Conservation (phyloP, 441 rosid genomes). For the Aquilaria agallochum region DNA sequence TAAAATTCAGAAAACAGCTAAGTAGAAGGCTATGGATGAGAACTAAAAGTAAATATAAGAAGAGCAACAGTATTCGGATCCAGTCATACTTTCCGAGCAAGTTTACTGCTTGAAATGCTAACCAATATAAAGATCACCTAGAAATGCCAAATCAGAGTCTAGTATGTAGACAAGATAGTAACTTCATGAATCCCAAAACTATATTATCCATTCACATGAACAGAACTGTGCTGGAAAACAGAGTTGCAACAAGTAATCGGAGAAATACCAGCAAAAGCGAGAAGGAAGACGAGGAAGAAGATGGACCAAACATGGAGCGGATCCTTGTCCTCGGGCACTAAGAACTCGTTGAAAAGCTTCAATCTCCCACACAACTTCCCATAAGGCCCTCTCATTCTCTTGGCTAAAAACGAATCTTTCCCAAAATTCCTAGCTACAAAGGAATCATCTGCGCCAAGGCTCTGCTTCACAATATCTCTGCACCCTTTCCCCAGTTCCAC, state of each 20-base stretch:
- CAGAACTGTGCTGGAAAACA: neutral
- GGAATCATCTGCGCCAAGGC: constrained; percentile 34
- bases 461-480: constrained; percentile 41
- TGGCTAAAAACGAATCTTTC: constrained; percentile 21
- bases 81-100: no score
- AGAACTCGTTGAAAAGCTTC: constrained; percentile 22
- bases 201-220: neutral
- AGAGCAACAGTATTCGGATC: no score
- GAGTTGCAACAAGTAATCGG: neutral
- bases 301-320: constrained; percentile 40
- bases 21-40: no score
- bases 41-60: no score
- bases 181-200: no score
- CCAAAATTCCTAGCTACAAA: constrained; percentile 23
- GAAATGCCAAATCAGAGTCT: no score
- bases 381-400: constrained; percentile 22
- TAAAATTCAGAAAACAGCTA: no score
- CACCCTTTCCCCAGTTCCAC: constrained; percentile 42
- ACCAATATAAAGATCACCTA: no score
- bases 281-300: constrained; percentile 25
- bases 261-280: constrained; percentile 35
- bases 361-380: constrained; percentile 20
- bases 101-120: neutral
- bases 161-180: no score
- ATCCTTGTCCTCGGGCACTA: constrained; percentile 42